Percentiles rank a stretch among this genome's conserved stretches.
These are phyloP conservation scores for Williopsis jadinii DNA, from an alignment of 1,139 yeast genomes.

Conservation along the genomic window DNA sequence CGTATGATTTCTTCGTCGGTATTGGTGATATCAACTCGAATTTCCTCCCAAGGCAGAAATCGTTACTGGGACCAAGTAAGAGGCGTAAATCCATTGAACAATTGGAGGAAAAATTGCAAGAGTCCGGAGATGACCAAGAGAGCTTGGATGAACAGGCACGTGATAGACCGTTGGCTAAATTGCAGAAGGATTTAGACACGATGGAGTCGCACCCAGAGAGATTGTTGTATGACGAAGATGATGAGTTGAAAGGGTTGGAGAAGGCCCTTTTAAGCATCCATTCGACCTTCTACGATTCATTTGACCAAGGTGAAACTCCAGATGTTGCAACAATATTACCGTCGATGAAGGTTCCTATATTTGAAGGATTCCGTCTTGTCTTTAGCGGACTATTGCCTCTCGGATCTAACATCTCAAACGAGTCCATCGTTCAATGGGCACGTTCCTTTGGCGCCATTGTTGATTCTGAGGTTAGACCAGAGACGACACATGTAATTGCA, in stretches of 20 bases:
- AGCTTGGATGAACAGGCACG: conserved; percentile 31
- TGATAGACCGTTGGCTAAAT: conserved; percentile 77
- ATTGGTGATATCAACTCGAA: conserved; percentile 96
- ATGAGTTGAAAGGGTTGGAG: conserved; percentile 61
- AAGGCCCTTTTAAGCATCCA: conserved; percentile 61
- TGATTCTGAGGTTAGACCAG: conserved; percentile 61
- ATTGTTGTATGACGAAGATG: conserved; percentile 72
- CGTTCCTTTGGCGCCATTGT: conserved; percentile 87
- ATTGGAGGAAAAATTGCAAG: conserved; percentile 27
- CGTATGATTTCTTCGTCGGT: conserved; percentile 93
- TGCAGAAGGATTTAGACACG: conserved; percentile 69
- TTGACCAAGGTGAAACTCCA: conserved; percentile 31
- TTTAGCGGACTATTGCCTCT: conserved; percentile 85
- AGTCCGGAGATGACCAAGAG: conserved; percentile 27
- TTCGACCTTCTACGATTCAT: conserved; percentile 49
- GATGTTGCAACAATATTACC: conserved; percentile 69
- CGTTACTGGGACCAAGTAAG: conserved; percentile 63
- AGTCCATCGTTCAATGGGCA: conserved; percentile 90
- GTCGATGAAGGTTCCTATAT: conserved; percentile 56
- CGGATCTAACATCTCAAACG: conserved; percentile 60
- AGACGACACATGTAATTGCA: conserved; percentile 88
- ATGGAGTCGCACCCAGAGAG: conserved; percentile 46
- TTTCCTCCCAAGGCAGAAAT: conserved; percentile 76
- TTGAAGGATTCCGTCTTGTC: conserved; percentile 62
- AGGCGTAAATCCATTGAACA: conserved; percentile 44